Base-by-base conservation (phyloP, 176 grass and related monocot species). In the Raddia guianensis region DNA sequence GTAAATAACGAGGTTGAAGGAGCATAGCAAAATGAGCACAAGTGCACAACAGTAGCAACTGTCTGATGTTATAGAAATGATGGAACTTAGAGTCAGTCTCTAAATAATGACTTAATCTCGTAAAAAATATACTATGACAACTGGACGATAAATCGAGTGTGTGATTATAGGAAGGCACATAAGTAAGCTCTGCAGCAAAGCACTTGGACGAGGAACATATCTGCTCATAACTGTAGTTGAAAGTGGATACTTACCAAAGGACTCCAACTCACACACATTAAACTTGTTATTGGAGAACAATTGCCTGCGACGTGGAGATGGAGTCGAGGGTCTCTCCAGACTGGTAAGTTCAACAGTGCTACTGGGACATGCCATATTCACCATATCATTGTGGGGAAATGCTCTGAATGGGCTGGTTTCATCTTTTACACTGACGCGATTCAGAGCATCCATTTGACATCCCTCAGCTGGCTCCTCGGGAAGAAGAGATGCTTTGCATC, bases 181-280 rank as follows among this genome's bases (percentile, higher is more conserved):
- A 72, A 72, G 47, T 54, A 20, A 65, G 33, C 34, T 67, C 37
- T 3, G n/a, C 7, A 51, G 13, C n/a, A 51, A 62, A 43, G 69
- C 14, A 72, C 32, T 61, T 62, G 78, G 6, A 57, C 12, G 43
- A 21, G 9, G 21, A 77, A 71, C 46, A 73, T 46, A 49, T 40
- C 37, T n/a, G 32, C 18, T 80, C 44, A 58, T 57, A 49, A 68
- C 9, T 56, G 6, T 32, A 60, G 13, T 78, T 40, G 13, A 56
- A 89, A 55, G 65, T 70, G 66, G 37, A 82, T 27, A 12, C 77
- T 82, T 87, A 88, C 85, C 89, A 8, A 69, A 68, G 54, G 54
- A 3, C 73, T 91, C 85, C 67, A 33, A 80, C 0, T 85, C 77
- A 77, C 88, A 88, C 20, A 85, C 72, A 0, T 7, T 2, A 35